Conservation (phyloP, 257 asterid genomes). For the Penstemon newberryi region DNA sequence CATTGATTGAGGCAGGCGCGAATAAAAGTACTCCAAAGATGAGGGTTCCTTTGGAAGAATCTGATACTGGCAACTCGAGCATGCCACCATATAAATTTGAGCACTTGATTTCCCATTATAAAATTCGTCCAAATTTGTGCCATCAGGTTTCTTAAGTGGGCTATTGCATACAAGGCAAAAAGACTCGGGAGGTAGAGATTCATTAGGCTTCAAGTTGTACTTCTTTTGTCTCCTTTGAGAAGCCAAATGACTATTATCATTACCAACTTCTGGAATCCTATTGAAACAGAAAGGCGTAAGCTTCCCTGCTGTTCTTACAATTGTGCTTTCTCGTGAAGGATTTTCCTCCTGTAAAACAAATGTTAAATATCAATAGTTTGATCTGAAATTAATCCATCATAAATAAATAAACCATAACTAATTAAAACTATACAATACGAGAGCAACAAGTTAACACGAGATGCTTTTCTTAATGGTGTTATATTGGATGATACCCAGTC, state of each 20-base stretch:
- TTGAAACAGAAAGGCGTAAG: slow-evolving; percentile 87
- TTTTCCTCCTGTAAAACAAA: slow-evolving; percentile 71
- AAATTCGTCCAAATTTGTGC: slow-evolving; percentile 24
- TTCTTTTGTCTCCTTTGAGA: slow-evolving; percentile 85
- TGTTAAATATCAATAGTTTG: neutral
- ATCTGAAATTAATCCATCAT: neutral
- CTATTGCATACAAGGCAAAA: slow-evolving; percentile 75
- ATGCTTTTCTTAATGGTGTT: slow-evolving; percentile 5
- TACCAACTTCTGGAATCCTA: slow-evolving; percentile 58
- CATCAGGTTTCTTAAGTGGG: slow-evolving; percentile 59
- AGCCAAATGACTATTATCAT: slow-evolving; percentile 46
- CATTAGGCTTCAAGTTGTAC: slow-evolving; percentile 62
- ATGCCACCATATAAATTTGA: slow-evolving; percentile 33
- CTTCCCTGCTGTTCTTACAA: slow-evolving; percentile 91
- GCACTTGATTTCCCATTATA: slow-evolving; percentile 36
- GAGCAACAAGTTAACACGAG: neutral
- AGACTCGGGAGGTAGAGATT: slow-evolving; percentile 65
- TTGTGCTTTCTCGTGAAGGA: slow-evolving; percentile 92
- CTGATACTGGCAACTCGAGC: slow-evolving; percentile 90
- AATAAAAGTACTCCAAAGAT: slow-evolving; percentile 52
- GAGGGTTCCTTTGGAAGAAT: slow-evolving; percentile 68
- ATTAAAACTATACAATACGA: neutral
- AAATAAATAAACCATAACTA: neutral
- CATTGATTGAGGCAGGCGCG: slow-evolving; percentile 66
- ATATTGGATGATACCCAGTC: neutral